Evolutionary conservation across 176 grass and related monocot genomes (phyloP), one percentile per base, ranked within the genome.

Genomic region (Alloteropsis semialata): DNA sequence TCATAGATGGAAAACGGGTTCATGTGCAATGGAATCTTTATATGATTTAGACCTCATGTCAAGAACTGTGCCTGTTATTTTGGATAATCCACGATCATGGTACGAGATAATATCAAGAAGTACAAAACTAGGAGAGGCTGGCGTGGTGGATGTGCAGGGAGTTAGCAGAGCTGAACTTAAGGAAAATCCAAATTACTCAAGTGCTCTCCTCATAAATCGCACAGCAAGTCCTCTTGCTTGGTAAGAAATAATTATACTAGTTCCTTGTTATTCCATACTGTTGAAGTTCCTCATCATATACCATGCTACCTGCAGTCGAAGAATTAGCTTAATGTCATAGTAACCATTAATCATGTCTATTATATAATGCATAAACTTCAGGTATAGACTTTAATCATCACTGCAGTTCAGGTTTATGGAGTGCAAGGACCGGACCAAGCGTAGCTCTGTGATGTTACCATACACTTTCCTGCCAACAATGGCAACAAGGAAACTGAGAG

Each of bases 371-470:
- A 41, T 42, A 92, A 83, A 69, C 43, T 60, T 87, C 62, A 57
- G 75, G 73, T 72, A 30, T 36, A 84, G 74, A 81, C 74, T 72
- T 90, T 94, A 88, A 91, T 89, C 80, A 85, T 85, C 69, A 92
- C 90, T 87, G 81, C 81, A 90, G 88, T 93, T 87, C 85, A 99
- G 96, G 93, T 99, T 99, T 96, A 95, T 93, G 85, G 96, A 96
- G 87, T 99, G 96, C 85, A 98, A 95, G 86, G 88, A 93, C 80
- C 85, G 96, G 63, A 92, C 89, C 72, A 87, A 88, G 74, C 89
- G 80, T 66, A 93, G 78, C 65, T 98, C 91, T 78, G 93, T 98
- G 81, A 87, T 89, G 87, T 77, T 98, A 34, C 85, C 96, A 68
- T 91, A 95, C 80, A 89, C 85, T 77, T 90, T 98, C 88, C 80